Evolutionary conservation across 495 filamentous ascomycete species (phyloP), one percentile per base, ranked within the genome.

Genomic region (Penicillium ucsense): DNA sequence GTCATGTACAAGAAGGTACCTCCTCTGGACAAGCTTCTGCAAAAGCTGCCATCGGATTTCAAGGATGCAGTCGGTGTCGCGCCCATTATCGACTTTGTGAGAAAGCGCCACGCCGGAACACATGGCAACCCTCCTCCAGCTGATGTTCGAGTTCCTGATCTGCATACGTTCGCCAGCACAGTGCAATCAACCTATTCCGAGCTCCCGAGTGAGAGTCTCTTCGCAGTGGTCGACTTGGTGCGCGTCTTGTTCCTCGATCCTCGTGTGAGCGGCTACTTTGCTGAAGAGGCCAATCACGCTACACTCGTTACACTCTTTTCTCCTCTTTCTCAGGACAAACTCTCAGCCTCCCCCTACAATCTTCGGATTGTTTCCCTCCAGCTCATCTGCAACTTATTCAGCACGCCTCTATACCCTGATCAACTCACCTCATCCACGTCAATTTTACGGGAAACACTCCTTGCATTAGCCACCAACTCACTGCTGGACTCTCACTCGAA

Each of bases 181-280:
- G 43, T 74, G 31, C 57, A 63, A 45, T 59, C 61, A 31, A 51
- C 49, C 28, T 55, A 61, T 38, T 31, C 48, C 10, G 52, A 54
- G 2, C 57, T 71, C 12, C 62, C 69, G 2, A 48, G 35, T 4
- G 68, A 64, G 58, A 38, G 81, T 80, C 49, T 69, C 65, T 98
- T 96, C 59, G 79, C 91, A 3, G 66, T 89, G 3, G 75, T 94
- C 35, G 92, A 96, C 55, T 76, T 98, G 12, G 71, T 92, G 45
- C 79, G 92, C 6, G 74, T 84, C 46, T 77, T 84, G 6, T 78
- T 94, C 38, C 72, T 85, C 5, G 91, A 98, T 54, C 72, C 82
- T 27, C 79, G 92, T n/a, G 72, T 95, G n/a, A 86, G 85, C 55
- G 83, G 86, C 48, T 92, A 80, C 65, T 89, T 88, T 50, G 89